A percentile compares a stretch with the other conserved stretches of the same genome.
Evolutionary conservation across 1,139 yeast species (phyloP).

Genomic region (Nakaseomyces glabratus): DNA sequence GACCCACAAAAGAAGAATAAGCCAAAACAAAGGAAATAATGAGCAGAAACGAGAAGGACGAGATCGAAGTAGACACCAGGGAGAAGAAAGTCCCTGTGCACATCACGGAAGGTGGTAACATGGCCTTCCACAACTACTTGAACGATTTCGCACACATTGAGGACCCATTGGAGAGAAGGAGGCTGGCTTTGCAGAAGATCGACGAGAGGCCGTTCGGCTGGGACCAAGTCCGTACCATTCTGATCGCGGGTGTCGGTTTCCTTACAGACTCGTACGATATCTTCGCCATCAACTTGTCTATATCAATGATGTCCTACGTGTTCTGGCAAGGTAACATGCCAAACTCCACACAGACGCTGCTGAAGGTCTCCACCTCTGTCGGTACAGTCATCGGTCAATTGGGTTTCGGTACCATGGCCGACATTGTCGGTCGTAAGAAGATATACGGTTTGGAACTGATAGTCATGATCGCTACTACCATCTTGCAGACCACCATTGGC

Average conservation of each 20-base stretch:
- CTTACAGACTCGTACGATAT: conserved; percentile 88
- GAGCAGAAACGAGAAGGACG: conserved; percentile 4
- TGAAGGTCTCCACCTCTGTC: conserved; percentile 83
- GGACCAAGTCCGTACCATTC: conserved; percentile 80
- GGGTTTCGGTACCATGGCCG: conserved; percentile 79
- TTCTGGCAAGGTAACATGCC: conserved; percentile 63
- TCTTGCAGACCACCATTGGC: conserved; percentile 67
- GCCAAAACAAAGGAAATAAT: background rate
- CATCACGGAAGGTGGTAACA: conserved; percentile 66
- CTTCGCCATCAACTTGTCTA: conserved; percentile 77
- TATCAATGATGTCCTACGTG: conserved; percentile 65
- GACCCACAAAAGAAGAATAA: background rate
- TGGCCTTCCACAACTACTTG: conserved; percentile 80
- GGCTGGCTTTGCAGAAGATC: conserved; percentile 80
- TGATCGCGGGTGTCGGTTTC: conserved; percentile 93
- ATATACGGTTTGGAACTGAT: conserved; percentile 82
- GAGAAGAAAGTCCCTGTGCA: conserved; percentile 10
- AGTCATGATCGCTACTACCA: conserved; percentile 72
- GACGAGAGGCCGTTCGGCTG: conserved; percentile 80
- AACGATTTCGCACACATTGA: conserved; percentile 77
- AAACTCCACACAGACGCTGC: conserved; percentile 57
- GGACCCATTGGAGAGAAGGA: conserved; percentile 83
- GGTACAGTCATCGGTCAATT: conserved; percentile 93
- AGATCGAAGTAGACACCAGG: conserved; percentile 1
- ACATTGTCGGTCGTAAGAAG: conserved; percentile 76